These are phyloP conservation scores for Nicotiana paniculata DNA, from an alignment of 257 asterid genomes.

Conservation along the genomic window DNA sequence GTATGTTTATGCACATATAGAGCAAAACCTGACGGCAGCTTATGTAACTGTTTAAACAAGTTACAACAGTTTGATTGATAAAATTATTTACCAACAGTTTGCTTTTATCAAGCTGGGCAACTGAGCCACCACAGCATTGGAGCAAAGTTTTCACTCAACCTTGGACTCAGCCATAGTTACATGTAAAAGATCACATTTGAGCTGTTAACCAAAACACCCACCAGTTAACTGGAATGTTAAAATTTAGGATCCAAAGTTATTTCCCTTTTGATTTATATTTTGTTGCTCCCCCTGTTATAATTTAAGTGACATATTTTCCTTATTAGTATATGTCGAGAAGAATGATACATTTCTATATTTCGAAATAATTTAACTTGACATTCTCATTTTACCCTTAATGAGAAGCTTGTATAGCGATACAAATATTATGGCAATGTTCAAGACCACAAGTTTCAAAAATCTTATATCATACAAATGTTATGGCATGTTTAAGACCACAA, in stretches of 20 bases:
- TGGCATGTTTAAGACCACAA: no score
- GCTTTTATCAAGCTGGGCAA: not conserved
- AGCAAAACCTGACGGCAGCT: not conserved
- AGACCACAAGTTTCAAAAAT: no score
- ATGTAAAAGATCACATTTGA: not conserved
- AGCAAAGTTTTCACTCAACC: not conserved
- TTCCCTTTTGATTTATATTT: not conserved
- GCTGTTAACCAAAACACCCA: not conserved
- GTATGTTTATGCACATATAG: not conserved
- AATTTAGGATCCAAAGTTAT: not conserved
- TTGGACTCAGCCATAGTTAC: not conserved
- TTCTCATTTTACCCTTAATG: no score
- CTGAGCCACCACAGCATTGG: not conserved
- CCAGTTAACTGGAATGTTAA: not conserved
- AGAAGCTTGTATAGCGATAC: no score
- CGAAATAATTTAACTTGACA: no score
- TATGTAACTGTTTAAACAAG: not conserved
- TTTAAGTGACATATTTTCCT: no score
- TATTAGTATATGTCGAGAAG: no score
- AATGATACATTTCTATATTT: no score
- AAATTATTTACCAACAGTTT: not conserved
- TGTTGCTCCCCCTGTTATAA: no score
- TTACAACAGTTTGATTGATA: not conserved
- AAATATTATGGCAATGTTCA: no score
- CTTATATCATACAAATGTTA: no score